Percentiles rank a stretch among this genome's conserved stretches.
Conservation (phyloP, 2,329 filamentous ascomycete species). For the Cladosporium sp. region DNA sequence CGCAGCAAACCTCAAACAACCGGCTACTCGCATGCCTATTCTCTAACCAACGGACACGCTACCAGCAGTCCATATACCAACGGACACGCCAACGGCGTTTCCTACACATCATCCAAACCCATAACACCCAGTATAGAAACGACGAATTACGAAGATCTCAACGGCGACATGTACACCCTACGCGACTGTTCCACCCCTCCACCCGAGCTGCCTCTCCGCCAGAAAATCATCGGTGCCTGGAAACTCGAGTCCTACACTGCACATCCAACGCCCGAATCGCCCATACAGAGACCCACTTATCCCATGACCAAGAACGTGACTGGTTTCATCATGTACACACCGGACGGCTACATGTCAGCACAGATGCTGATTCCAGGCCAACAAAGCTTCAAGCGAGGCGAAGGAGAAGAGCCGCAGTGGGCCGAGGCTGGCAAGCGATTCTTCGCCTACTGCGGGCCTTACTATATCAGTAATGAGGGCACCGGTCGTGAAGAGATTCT, state of each 20-base stretch:
- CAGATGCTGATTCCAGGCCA: constrained; percentile 36
- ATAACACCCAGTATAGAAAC: constrained; percentile 6
- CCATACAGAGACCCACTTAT: constrained; percentile 30
- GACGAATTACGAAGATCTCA: constrained; percentile 30
- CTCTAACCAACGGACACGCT: constrained; percentile 1
- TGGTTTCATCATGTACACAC: constrained; percentile 36
- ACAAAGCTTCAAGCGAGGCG: constrained; percentile 33
- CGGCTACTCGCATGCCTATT: constrained; percentile 7
- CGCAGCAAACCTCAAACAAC: constrained; percentile 10
- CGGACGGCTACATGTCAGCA: constrained; percentile 36
- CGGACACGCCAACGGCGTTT: not conserved
- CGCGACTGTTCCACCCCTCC: constrained; percentile 26
- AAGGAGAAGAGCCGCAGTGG: constrained; percentile 35
- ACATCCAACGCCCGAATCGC: constrained; percentile 33
- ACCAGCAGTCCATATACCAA: constrained; percentile 16
- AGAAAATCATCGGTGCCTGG: constrained; percentile 34
- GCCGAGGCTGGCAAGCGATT: constrained; percentile 35
- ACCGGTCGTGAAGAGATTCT: constrained; percentile 30
- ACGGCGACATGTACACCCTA: constrained; percentile 31
- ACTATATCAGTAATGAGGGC: constrained; percentile 35
- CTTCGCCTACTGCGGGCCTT: constrained; percentile 35
- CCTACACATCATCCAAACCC: constrained; percentile 9
- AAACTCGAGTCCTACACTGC: constrained; percentile 35
- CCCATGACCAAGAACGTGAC: constrained; percentile 35
- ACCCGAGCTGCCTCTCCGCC: constrained; percentile 26